A percentile compares a stretch with the other conserved stretches of the same genome.
phyloP scores from a whole-genome alignment of 257 asterid species.

The Capsicum pubescens region DNA sequence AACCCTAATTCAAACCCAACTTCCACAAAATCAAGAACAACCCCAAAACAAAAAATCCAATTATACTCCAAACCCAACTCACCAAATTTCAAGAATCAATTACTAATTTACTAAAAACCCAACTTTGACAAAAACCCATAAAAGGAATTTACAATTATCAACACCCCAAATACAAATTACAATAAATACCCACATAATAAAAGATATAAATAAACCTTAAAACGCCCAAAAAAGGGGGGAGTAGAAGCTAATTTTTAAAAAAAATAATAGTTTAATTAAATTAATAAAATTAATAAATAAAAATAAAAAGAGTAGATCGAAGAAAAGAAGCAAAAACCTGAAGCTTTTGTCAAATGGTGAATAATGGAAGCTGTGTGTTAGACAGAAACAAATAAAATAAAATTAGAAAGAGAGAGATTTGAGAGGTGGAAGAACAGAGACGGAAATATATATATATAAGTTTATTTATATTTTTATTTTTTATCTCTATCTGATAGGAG shows the following conservation, averaged over 20 bases:
- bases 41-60: background rate
- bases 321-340: constrained; percentile 34
- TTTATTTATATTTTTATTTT: background rate
- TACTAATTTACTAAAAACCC: constrained; percentile 22
- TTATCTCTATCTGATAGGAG: background rate
- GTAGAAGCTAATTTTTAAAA: too few species aligned
- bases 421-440: constrained; percentile 45
- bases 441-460: constrained; percentile 31
- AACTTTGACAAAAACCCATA: constrained; percentile 12
- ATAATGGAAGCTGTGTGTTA: constrained; percentile 45
- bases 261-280: background rate
- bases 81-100: constrained; percentile 1
- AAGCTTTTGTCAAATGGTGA: constrained; percentile 39
- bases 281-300: background rate
- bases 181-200: background rate
- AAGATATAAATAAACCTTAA: background rate
- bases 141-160: background rate
- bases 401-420: constrained; percentile 36
- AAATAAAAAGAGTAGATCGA: constrained; percentile 33
- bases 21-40: constrained; percentile 14
- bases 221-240: background rate
- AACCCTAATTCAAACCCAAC: constrained; percentile 26
- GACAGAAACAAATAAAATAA: background rate
- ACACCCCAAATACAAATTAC: constrained; percentile 23
- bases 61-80: background rate